A percentile compares a stretch with the other conserved stretches of the same genome.
phyloP scores from a whole-genome alignment of 768 basidiomycete species.

The Rhizopogon vinicolor region DNA sequence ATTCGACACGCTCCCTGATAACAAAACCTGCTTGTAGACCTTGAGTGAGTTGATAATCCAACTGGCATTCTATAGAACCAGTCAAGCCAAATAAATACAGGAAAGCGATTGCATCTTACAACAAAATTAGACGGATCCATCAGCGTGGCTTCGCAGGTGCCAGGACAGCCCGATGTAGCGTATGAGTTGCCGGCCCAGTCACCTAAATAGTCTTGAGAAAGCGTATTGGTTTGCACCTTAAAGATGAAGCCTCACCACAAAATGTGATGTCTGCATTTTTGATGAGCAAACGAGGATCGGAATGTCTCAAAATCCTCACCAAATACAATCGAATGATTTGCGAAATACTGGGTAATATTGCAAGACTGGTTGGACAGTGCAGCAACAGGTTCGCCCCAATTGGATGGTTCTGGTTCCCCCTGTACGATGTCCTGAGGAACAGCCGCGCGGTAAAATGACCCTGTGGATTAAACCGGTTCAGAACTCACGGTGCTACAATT shows the following conservation, averaged over 20 bases:
- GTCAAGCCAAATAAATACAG: conserved; percentile 3
- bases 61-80: conserved; percentile 56
- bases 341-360: conserved; percentile 53
- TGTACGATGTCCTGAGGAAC: conserved; percentile 61
- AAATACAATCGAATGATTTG: conserved; percentile 71
- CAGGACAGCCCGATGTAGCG: conserved; percentile 68
- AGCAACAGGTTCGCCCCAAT: conserved; percentile 69
- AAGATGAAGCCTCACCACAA: conserved; percentile 48
- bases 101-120: conserved; percentile 34
- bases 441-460: conserved; percentile 80
- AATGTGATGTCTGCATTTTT: conserved; percentile 66
- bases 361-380: conserved; percentile 49
- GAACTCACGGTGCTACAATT: background rate
- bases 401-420: conserved; percentile 59
- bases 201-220: conserved; percentile 33
- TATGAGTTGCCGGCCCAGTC: conserved; percentile 87
- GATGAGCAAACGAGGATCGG: conserved; percentile 11
- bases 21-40: conserved; percentile 58
- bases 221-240: background rate
- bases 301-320: conserved; percentile 39
- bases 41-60: conserved; percentile 80
- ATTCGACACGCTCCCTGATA: conserved; percentile 33
- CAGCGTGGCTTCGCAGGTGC: conserved; percentile 59
- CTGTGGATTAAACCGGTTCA: conserved; percentile 30
- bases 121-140: conserved; percentile 70